Evolutionary conservation across 2,329 filamentous ascomycete genomes (phyloP), one percentile per base, ranked within the genome.

Genomic region (Talaromyces rugulosus): DNA sequence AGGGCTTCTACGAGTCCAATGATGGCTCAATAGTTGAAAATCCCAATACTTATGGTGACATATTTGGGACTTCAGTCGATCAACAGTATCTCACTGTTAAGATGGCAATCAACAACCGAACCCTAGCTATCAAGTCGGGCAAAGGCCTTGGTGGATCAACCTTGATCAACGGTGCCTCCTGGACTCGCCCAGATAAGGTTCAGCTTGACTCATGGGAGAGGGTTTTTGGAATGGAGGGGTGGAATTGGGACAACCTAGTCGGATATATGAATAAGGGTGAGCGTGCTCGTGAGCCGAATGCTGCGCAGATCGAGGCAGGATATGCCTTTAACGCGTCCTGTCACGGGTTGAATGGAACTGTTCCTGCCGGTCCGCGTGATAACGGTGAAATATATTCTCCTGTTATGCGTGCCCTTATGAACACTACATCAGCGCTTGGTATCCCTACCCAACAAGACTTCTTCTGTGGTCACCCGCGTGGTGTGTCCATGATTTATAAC

Each of bases 231-330:
- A 80, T 77, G 44, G 64, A 74, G 0, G 80, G 76, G 1, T 82
- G 77, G 77, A 75, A 73, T 36, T 83, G 80, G 78, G 70, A 76
- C 1, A 73, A 68, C 42, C 65, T 84, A 3, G 61, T 81, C 3
- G 76, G 75, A 0, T 83, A 83, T 63, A 83, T 83, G 67, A 71
- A 75, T 44, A 80, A 81, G 71, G 71, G 62, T 3, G 71, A 73
- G 56, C 11, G 9, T 3, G 30, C 59, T 7, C 68, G 69, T 27
- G 11, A 44, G 8, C 71, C 71, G 1, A 70, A 47, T 23, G 54
- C 61, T 4, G 58, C 44, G 8, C 61, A 70, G 36, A 61, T 68
- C 28, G 64, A 59, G 9, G 66, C 67, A n/a, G 69, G 69, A 66
- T 70, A 33, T 63, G 42, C 23, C 58, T 70, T 64, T 33, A 58